Conservation (phyloP, 345 rosid genomes). For the Eucalyptus brandiana region DNA sequence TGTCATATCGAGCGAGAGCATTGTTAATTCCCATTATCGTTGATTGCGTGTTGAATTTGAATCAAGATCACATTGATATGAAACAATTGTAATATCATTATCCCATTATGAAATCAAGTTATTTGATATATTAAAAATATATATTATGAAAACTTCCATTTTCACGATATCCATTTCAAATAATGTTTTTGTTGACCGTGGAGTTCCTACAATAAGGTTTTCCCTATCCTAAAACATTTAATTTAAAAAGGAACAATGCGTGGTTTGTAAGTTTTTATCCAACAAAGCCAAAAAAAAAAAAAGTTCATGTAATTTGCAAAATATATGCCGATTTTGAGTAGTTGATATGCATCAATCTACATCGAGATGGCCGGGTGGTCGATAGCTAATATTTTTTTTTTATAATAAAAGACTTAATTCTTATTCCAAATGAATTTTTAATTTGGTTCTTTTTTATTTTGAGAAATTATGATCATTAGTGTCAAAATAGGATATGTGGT, state of each 20-base stretch:
- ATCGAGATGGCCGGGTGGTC: too few species aligned
- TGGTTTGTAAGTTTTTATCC: background rate
- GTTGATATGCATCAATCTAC: background rate
- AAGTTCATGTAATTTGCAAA: too few species aligned
- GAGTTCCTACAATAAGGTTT: background rate
- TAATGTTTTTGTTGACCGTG: background rate
- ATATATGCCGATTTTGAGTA: background rate
- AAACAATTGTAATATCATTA: too few species aligned
- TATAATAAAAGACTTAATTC: too few species aligned
- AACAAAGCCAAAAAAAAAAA: background rate
- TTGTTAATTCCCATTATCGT: background rate
- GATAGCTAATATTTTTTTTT: too few species aligned
- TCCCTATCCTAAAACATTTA: background rate
- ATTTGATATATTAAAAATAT: background rate
- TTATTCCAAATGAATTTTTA: too few species aligned
- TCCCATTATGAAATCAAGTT: background rate
- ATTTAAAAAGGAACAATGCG: background rate
- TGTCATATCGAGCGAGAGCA: background rate
- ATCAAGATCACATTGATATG: fast-evolving
- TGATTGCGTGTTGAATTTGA: background rate
- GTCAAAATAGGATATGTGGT: too few species aligned
- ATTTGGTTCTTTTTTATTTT: too few species aligned
- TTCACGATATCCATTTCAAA: fast-evolving
- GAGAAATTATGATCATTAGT: too few species aligned
- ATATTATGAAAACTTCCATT: background rate